Percentiles rank a stretch among this genome's conserved stretches.
Evolutionary conservation across 2,329 filamentous ascomycete species (phyloP).

Genomic region (Penicillium sclerotigenum): DNA sequence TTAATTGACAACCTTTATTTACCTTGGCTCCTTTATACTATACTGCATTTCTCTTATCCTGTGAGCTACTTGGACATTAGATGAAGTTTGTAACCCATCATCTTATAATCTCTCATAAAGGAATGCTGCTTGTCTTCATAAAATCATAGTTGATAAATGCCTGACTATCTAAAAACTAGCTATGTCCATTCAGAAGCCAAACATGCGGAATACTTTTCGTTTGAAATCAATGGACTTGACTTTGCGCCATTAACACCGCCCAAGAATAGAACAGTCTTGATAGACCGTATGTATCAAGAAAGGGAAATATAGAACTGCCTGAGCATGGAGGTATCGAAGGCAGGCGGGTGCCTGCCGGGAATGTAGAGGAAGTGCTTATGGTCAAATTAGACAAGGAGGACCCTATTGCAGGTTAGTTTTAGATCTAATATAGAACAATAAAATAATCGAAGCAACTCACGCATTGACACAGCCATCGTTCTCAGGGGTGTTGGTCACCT

Average conservation of each 20-base stretch:
- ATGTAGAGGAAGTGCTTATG: conserved; percentile 11
- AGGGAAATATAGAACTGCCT: conserved; percentile 18
- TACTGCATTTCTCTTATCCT: background rate
- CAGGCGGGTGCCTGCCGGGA: conserved; percentile 16
- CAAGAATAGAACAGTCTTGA: conserved; percentile 18
- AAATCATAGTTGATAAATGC: conserved; percentile 17
- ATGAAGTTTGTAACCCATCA: background rate
- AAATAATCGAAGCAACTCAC: conserved; percentile 3
- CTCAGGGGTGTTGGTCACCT: conserved; percentile 50
- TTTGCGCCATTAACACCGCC: conserved; percentile 27
- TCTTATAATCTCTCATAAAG: background rate
- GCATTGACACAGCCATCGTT: conserved; percentile 18
- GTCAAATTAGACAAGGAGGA: conserved; percentile 24
- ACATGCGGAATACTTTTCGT: conserved; percentile 26
- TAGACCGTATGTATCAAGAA: conserved; percentile 18
- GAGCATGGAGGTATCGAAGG: conserved; percentile 24
- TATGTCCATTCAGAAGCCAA: conserved; percentile 15
- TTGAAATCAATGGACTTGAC: conserved; percentile 19
- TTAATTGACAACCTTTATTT: conserved; percentile 7
- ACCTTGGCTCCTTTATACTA: background rate
- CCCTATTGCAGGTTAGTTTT: conserved; percentile 6
- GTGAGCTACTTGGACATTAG: background rate
- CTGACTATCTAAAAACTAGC: conserved; percentile 20
- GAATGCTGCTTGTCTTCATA: conserved; percentile 7
- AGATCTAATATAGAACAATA: background rate